Conservation (phyloP, 2,329 filamentous ascomycete genomes). For the Curvularia spicifera region DNA sequence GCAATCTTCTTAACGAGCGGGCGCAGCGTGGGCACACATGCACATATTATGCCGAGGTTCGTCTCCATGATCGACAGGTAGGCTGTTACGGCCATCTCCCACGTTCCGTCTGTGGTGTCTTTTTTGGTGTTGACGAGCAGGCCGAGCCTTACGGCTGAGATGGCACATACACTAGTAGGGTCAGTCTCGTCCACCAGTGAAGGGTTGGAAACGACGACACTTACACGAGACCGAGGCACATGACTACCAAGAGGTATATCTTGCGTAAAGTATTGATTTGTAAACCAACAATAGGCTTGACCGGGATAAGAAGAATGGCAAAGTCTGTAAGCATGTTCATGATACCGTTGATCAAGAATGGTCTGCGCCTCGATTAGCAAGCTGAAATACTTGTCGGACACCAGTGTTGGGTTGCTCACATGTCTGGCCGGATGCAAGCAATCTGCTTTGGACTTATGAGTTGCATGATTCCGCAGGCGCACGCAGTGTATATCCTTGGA, state of each 20-base stretch:
- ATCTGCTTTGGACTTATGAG: not conserved
- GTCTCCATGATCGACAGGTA: not conserved
- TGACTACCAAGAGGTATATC: not conserved
- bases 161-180: not conserved
- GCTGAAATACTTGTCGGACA: not conserved
- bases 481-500: not conserved
- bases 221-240: not conserved
- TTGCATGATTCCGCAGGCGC: not conserved
- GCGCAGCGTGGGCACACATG: not conserved
- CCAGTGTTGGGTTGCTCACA: not conserved
- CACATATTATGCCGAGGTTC: not conserved
- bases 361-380: not conserved
- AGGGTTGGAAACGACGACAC: not conserved
- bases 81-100: not conserved
- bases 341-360: not conserved
- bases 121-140: not conserved
- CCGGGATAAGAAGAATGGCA: not conserved
- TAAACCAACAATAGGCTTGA: not conserved
- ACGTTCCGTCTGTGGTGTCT: not conserved
- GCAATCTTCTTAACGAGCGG: not conserved
- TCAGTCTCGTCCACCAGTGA: not conserved
- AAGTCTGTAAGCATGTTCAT: conserved; percentile 2
- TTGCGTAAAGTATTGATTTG: not conserved
- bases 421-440: not conserved
- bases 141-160: not conserved